Evolutionary conservation across 2,329 filamentous ascomycete species (phyloP), one percentile per base, ranked within the genome.

Genomic region (Tolypocladium album): DNA sequence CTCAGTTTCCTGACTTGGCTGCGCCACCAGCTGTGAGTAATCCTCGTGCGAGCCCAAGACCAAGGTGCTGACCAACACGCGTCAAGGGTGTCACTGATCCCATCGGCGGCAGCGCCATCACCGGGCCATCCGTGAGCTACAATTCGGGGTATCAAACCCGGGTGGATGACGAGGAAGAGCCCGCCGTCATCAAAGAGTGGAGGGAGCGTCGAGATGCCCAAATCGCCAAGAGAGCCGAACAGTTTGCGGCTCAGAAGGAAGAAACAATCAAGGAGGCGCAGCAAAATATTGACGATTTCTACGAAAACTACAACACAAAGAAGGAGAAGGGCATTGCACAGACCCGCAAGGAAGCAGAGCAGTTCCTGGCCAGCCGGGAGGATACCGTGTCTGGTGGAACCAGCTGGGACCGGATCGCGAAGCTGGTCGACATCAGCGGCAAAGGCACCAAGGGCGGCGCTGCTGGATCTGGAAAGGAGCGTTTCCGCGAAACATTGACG

Each of bases 261-360:
- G 87, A 93, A 73, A 97, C 92, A 1, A 79, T 97, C 71, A 86
- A 90, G 73, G 91, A 94, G 67, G 94, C 94, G 13, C 91, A 92
- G 71, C 84, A 92, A 72, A 94, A 95, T 74, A 96, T 99, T 65
- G 94, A 99, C 73, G 94, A 97, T 74, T 99, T 97, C 78, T 99
- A 99, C 81, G 92, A 97, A 72, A 97, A 96, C 77, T 99, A 99
- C 81, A 97, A 97, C 80, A 87, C 88, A 75, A 96, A 97, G 79
- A 93, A 94, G 74, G 94, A 99, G 74, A 97, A 97, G 83, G 85
- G 84, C 61, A 88, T 97, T 66, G 82, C 88, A 27, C 90, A 96
- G 79, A 94, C 93, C 60, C 86, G 88, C 69, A 88, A 89, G 74
- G 94, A 99, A 68, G 94, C 93, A 8, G 93, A 97, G 70, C 87